These are phyloP conservation scores for Apodospora peruviana DNA, from an alignment of 495 filamentous ascomycete genomes.

Conservation along the genomic window DNA sequence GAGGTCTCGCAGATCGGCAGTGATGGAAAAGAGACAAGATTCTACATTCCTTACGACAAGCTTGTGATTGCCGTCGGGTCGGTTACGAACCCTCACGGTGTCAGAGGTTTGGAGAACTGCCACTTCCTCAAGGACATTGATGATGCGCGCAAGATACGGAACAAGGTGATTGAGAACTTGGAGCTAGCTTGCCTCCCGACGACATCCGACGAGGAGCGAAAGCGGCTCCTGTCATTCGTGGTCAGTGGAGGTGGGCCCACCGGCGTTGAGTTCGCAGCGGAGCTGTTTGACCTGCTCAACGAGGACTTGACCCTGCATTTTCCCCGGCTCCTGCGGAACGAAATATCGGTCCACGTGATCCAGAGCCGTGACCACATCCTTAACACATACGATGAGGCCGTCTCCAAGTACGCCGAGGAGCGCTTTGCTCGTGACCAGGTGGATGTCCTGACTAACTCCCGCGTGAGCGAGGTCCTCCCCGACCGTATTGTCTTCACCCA, in stretches of 20 bases:
- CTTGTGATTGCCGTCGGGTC: constrained; percentile 93
- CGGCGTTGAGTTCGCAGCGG: constrained; percentile 95
- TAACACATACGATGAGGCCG: constrained; percentile 95
- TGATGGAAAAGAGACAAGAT: constrained; percentile 64
- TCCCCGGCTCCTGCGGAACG: constrained; percentile 84
- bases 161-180: constrained; percentile 84
- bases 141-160: constrained; percentile 84
- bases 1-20: constrained; percentile 72
- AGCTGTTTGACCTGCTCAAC: constrained; percentile 92
- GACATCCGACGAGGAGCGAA: constrained; percentile 82
- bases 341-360: constrained; percentile 96
- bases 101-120: constrained; percentile 91
- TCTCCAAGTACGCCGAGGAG: constrained; percentile 87
- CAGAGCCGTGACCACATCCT: constrained; percentile 91
- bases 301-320: constrained; percentile 83
- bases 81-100: constrained; percentile 89
- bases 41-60: constrained; percentile 98
- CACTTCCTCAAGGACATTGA: constrained; percentile 91
- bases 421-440: constrained; percentile 87
- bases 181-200: constrained; percentile 92
- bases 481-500: constrained; percentile 89
- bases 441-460: constrained; percentile 82
- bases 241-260: constrained; percentile 93
- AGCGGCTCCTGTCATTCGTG: constrained; percentile 86
- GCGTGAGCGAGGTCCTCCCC: constrained; percentile 79